Percentiles rank a stretch among this genome's conserved stretches.
phyloP scores from a whole-genome alignment of 257 asterid genomes.

The Haberlea rhodopensis region DNA sequence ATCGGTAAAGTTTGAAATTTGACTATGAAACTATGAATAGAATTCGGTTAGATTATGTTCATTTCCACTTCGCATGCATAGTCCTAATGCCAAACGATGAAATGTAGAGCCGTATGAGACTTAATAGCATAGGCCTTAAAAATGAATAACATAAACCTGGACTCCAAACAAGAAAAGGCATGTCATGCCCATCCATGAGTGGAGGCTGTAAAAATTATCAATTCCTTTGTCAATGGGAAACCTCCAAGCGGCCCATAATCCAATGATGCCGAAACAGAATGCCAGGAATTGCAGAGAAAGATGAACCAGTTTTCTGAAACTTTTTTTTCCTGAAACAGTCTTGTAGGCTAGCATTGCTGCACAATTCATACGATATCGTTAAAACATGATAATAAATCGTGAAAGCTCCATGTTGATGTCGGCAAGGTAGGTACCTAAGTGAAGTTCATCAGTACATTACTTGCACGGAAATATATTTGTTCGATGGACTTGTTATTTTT shows the following conservation, averaged over 20 bases:
- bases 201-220: conserved; percentile 84
- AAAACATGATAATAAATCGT: conserved; percentile 7
- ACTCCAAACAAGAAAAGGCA: conserved; percentile 68
- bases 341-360: conserved; percentile 90
- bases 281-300: conserved; percentile 63
- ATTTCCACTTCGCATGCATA: too few species aligned
- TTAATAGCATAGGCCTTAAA: background rate
- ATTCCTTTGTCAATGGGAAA: conserved; percentile 70
- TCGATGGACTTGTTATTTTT: too few species aligned
- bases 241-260: conserved; percentile 86
- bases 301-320: conserved; percentile 61
- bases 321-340: conserved; percentile 71
- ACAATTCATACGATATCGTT: conserved; percentile 22
- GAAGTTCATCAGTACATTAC: conserved; percentile 9
- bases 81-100: background rate
- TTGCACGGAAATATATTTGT: too few species aligned
- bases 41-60: too few species aligned
- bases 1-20: too few species aligned
- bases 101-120: background rate
- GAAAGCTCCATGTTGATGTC: background rate
- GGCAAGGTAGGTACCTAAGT: background rate
- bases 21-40: too few species aligned
- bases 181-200: conserved; percentile 84
- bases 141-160: background rate
- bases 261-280: conserved; percentile 49